Evolutionary conservation across 495 filamentous ascomycete species (phyloP).

Genomic region (Copromyces sp.): DNA sequence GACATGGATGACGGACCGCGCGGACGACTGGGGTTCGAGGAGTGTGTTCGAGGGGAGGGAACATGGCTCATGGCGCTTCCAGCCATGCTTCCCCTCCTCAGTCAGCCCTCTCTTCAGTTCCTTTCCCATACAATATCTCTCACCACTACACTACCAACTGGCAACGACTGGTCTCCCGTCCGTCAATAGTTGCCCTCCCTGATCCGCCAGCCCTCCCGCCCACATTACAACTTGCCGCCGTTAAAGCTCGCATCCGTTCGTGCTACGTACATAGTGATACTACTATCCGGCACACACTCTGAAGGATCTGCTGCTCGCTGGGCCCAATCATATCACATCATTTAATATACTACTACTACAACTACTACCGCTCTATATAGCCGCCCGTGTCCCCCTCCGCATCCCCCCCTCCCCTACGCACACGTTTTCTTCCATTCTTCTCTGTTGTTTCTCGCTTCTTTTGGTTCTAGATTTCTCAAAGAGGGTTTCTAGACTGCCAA

Average conservation of each 20-base stretch:
- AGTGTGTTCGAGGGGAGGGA: not conserved
- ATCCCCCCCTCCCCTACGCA: slow-evolving; percentile 5
- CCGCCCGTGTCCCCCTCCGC: slow-evolving; percentile 1
- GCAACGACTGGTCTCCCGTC: slow-evolving; percentile 2
- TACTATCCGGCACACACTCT: not conserved
- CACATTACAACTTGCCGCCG: not conserved
- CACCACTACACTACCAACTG: not conserved
- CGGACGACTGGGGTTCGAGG: not conserved
- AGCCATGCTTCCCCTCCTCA: not conserved
- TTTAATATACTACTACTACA: not conserved
- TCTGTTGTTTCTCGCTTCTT: not conserved
- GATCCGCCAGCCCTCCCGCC: not conserved
- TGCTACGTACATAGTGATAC: not conserved
- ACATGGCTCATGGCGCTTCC: not conserved
- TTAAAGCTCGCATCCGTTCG: not conserved
- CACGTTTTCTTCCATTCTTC: not conserved
- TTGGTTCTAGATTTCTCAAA: slow-evolving; percentile 3
- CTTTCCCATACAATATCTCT: not conserved
- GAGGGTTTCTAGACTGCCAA: slow-evolving; percentile 1
- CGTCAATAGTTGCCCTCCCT: slow-evolving; percentile 6
- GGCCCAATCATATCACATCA: not conserved
- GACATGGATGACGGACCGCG: not conserved
- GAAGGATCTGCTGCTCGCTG: not conserved
- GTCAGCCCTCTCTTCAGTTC: not conserved
- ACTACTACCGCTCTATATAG: slow-evolving; percentile 7